Evolutionary conservation across 2,329 filamentous ascomycete species (phyloP).

Genomic region (Cladosporium phlei): DNA sequence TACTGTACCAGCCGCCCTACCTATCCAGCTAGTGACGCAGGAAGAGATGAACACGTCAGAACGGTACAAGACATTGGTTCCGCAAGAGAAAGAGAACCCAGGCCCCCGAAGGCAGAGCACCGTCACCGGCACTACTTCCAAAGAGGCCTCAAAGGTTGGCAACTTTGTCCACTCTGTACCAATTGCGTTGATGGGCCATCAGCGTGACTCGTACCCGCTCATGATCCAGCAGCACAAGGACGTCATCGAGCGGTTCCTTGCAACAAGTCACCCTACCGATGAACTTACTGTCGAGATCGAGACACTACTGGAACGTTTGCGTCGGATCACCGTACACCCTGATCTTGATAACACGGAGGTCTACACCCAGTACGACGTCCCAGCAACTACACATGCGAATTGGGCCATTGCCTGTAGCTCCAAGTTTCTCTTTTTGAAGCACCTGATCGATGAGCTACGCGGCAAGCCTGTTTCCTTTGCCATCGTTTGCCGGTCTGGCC

Average conservation of each 20-base stretch:
- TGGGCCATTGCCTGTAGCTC: conserved; percentile 33
- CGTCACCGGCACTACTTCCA: conserved; percentile 4
- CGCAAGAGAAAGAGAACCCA: conserved; percentile 14
- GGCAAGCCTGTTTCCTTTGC: conserved; percentile 25
- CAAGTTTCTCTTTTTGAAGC: conserved; percentile 35
- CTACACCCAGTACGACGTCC: conserved; percentile 25
- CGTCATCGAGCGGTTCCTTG: conserved; percentile 25
- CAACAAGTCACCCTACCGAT: conserved; percentile 13
- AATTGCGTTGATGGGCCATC: conserved; percentile 25
- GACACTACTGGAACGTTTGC: conserved; percentile 24
- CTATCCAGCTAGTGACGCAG: conserved; percentile 21
- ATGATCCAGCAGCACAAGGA: conserved; percentile 21
- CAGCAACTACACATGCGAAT: conserved; percentile 25
- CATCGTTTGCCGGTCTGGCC: conserved; percentile 27
- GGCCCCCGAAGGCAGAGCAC: conserved; percentile 10
- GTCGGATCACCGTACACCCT: conserved; percentile 27
- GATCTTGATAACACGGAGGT: conserved; percentile 33
- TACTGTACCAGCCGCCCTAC: conserved; percentile 28
- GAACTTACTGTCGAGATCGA: conserved; percentile 21
- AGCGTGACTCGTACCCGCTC: conserved; percentile 30
- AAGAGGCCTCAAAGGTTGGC: conserved; percentile 1
- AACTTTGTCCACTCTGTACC: conserved; percentile 24
- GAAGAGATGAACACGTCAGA: conserved; percentile 33
- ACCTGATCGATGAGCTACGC: conserved; percentile 27
- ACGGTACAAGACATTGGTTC: conserved; percentile 31